Conservation (phyloP, 2,329 filamentous ascomycete genomes). For the Verruconis gallopava region DNA sequence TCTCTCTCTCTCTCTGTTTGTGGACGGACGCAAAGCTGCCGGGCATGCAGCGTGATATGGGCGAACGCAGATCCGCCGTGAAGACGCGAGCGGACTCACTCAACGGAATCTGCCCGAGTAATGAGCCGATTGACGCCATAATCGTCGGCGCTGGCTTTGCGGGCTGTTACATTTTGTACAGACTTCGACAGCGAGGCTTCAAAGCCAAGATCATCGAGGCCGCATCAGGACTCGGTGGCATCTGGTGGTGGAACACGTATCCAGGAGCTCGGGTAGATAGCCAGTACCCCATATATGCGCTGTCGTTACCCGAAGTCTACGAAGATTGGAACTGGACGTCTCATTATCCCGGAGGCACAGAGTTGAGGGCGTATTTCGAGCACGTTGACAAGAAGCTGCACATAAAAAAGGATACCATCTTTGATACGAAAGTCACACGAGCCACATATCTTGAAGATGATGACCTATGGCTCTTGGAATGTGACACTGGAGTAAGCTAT, state of each 20-base stretch:
- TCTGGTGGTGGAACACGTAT: slow-evolving; percentile 33
- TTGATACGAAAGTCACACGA: slow-evolving; percentile 42
- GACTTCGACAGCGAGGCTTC: slow-evolving; percentile 13
- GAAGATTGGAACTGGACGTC: slow-evolving; percentile 37
- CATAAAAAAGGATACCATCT: slow-evolving; percentile 44
- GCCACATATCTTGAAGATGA: slow-evolving; percentile 37
- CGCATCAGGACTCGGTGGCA: slow-evolving; percentile 28
- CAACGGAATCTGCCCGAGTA: background rate
- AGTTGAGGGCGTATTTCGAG: slow-evolving; percentile 37
- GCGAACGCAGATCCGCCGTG: background rate
- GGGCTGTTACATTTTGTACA: slow-evolving; percentile 18
- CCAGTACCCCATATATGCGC: slow-evolving; percentile 34
- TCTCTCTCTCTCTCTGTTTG: too few species aligned
- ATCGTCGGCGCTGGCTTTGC: slow-evolving; percentile 19
- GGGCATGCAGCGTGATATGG: background rate
- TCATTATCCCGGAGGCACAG: slow-evolving; percentile 38
- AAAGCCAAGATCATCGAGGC: slow-evolving; percentile 23
- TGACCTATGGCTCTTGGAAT: slow-evolving; percentile 38
- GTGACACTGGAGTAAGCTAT: slow-evolving; percentile 37
- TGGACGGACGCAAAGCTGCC: too few species aligned
- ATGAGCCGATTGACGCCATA: slow-evolving; percentile 14
- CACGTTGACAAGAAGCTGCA: slow-evolving; percentile 19
- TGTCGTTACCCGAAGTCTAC: slow-evolving; percentile 35
- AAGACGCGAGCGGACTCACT: background rate
- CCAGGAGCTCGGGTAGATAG: slow-evolving; percentile 34